A percentile compares a stretch with the other conserved stretches of the same genome.
Conservation (phyloP, 805 yeast genomes). For the Zygosaccharomyces bisporus region DNA sequence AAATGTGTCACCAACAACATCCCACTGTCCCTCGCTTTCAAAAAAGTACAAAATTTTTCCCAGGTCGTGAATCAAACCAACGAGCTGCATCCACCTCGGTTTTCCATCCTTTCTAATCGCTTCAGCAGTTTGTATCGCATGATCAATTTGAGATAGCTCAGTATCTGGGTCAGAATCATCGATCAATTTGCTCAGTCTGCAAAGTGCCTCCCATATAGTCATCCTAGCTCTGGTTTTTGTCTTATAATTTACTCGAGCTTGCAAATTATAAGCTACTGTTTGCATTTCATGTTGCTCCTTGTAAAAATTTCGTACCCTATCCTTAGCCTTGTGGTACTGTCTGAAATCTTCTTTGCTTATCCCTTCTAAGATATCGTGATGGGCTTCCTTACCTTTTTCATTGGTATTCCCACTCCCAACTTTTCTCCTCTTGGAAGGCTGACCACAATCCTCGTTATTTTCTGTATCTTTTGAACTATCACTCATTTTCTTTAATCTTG, state of each 20-base stretch:
- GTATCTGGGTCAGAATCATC: conserved; percentile 78
- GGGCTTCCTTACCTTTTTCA: not conserved
- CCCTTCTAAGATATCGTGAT: conserved; percentile 11
- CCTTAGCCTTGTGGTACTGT: conserved; percentile 66
- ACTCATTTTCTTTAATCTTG: conserved; percentile 18
- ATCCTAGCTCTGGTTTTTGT: conserved; percentile 61
- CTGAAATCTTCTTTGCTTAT: conserved; percentile 45
- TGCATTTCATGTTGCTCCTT: conserved; percentile 65
- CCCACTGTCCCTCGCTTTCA: conserved; percentile 76
- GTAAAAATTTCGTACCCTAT: conserved; percentile 61
- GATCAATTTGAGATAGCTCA: conserved; percentile 69
- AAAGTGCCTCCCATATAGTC: conserved; percentile 70
- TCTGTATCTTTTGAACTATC: conserved; percentile 1
- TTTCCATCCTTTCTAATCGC: conserved; percentile 63
- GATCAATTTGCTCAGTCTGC: conserved; percentile 54
- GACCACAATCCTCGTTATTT: not conserved
- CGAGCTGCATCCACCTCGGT: conserved; percentile 74
- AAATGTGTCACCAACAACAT: conserved; percentile 75
- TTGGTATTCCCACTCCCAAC: not conserved
- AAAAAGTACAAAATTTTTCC: conserved; percentile 67
- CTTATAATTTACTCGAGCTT: conserved; percentile 67
- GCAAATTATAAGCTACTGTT: conserved; percentile 68
- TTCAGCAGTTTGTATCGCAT: conserved; percentile 72
- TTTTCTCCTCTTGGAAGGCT: conserved; percentile 8
- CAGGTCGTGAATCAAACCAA: conserved; percentile 67